phyloP scores from a whole-genome alignment of 805 yeast species.

The Groenewaldozyma salmanticensis region DNA sequence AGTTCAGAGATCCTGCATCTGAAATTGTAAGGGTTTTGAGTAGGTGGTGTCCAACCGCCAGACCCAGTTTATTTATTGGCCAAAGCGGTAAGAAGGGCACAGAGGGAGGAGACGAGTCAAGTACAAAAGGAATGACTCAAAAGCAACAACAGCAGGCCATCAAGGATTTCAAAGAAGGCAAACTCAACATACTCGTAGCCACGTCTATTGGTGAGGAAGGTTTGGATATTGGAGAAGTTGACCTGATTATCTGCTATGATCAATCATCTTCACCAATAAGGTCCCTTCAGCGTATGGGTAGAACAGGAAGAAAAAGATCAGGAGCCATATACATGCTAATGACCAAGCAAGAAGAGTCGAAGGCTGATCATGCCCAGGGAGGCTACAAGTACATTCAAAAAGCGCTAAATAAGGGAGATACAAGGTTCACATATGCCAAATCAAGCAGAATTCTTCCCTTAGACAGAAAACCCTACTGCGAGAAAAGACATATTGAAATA shows the following conservation, averaged over 20 bases:
- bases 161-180: conserved; percentile 61
- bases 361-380: conserved; percentile 75
- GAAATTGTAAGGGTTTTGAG: conserved; percentile 62
- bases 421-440: conserved; percentile 32
- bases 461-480: conserved; percentile 45
- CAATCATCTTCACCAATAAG: conserved; percentile 90
- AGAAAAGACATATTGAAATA: conserved; percentile 46
- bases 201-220: conserved; percentile 99
- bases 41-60: conserved; percentile 25
- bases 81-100: conserved; percentile 34
- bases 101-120: conserved; percentile 8
- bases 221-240: conserved; percentile 96
- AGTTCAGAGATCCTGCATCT: conserved; percentile 79
- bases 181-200: conserved; percentile 75
- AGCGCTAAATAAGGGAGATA: conserved; percentile 34
- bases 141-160: conserved; percentile 75
- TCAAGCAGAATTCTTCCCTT: conserved; percentile 62
- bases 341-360: conserved; percentile 65
- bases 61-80: conserved; percentile 87
- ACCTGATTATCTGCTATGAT: conserved; percentile 84
- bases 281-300: conserved; percentile 91
- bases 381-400: conserved; percentile 74
- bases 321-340: conserved; percentile 73
- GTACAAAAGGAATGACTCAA: conserved; percentile 68
- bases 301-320: conserved; percentile 92